Evolutionary conservation across 2,329 filamentous ascomycete species (phyloP), one percentile per base, ranked within the genome.

Genomic region (Talaromyces pinophilus): DNA sequence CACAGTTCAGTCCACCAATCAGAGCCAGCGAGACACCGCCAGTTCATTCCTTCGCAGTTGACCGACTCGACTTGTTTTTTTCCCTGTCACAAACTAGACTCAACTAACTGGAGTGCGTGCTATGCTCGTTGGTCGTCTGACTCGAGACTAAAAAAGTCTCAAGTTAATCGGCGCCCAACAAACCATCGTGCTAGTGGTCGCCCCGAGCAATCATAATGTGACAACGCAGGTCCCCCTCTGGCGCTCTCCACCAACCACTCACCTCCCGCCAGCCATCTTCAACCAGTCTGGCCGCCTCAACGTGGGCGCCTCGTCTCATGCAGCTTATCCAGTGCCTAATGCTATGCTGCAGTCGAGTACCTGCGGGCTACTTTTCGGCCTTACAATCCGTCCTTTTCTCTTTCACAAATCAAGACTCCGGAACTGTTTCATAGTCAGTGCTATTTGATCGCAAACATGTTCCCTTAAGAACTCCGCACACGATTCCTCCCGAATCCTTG

Each of bases 201-300:
- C 42, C 48, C 62, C 62, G 28, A 54, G 66, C 71, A 73, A 71
- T 72, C 70, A 73, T 44, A 66, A 44, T 46, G 63, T 67, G 70
- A 70, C 71, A 72, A 71, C 71, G 66, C 69, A 72, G 62, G 66
- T 65, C 50, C 62, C 62, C 54, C n/a, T 33, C 38, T 59, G 48
- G 55, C 33, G 33, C 38, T 62, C 67, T 64, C 67, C 66, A 65
- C 67, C 65, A 60, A 50, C 62, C 60, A 40, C 52, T 57, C 52
- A 50, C 35, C 50, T 50, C 28, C 52, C 19, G 22, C 60, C 59
- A 30, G 35, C 48, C 59, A 59, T 63, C 55, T 48, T 59, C 44
- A 52, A 15, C 17, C 42, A 57, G 44, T 54, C 54, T 44, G 44
- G 38, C 35, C 66, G 59, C 66, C 66, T 65, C 59, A 59, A 59